These are phyloP conservation scores for Tolypocladium tundrense DNA, from an alignment of 2,329 filamentous ascomycete species.

Conservation along the genomic window DNA sequence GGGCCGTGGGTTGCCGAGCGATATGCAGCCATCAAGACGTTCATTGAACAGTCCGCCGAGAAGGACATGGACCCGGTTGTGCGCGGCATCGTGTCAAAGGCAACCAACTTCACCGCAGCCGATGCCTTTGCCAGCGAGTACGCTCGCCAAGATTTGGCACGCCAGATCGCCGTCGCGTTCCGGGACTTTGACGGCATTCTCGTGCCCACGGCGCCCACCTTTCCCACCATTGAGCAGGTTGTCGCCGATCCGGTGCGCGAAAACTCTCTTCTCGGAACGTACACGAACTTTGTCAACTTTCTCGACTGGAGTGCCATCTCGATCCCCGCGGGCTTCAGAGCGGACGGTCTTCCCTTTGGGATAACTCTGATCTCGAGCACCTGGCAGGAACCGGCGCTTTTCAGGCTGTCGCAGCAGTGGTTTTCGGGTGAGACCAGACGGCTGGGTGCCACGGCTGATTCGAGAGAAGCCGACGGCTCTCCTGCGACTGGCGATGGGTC, in stretches of 20 bases:
- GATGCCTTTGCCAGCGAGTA: constrained; percentile 33
- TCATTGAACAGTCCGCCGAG: constrained; percentile 25
- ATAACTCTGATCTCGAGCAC: constrained; percentile 24
- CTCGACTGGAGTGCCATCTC: constrained; percentile 45
- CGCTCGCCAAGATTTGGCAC: constrained; percentile 25
- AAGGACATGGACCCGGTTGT: constrained; percentile 25
- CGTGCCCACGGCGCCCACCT: constrained; percentile 45
- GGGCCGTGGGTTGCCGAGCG: constrained; percentile 48
- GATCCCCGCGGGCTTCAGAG: constrained; percentile 36
- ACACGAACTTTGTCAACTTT: constrained; percentile 52
- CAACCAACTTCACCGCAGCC: constrained; percentile 29
- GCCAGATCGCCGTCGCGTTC: constrained; percentile 29
- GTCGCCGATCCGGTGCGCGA: constrained; percentile 38
- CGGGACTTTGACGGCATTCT: constrained; percentile 36
- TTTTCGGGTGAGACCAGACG: constrained; percentile 8
- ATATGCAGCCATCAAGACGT: constrained; percentile 37
- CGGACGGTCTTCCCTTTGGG: constrained; percentile 25
- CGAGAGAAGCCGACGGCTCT: background rate
- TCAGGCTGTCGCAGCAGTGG: constrained; percentile 18
- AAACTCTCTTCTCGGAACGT: constrained; percentile 44
- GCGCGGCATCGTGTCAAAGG: constrained; percentile 25
- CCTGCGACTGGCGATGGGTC: background rate
- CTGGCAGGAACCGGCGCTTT: constrained; percentile 23
- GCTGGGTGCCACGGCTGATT: constrained; percentile 18
- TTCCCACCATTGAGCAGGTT: constrained; percentile 40